Conservation (phyloP, 768 basidiomycete species). For the Macrolepiota fuliginosa region DNA sequence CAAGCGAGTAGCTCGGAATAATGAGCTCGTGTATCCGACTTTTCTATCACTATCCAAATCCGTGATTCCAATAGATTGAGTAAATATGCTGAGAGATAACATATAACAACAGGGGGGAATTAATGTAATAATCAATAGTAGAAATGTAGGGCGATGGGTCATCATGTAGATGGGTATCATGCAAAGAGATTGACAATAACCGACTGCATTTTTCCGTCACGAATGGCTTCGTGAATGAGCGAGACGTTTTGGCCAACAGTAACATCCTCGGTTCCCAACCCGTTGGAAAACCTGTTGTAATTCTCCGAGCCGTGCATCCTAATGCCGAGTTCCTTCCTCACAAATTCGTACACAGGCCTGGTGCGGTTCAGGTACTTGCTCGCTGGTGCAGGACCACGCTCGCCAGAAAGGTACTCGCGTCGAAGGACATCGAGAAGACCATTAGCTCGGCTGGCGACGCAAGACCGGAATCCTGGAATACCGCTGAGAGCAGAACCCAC, state of each 20-base stretch:
- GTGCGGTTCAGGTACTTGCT: slow-evolving; percentile 66
- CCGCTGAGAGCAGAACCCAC: slow-evolving; percentile 30
- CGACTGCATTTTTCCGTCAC: slow-evolving; percentile 50
- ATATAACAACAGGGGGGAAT: not conserved
- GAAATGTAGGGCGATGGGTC: not conserved
- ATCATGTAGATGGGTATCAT: slow-evolving; percentile 13
- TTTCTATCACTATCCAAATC: no score
- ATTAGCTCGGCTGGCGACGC: slow-evolving; percentile 47
- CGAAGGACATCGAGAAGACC: slow-evolving; percentile 47
- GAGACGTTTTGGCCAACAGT: slow-evolving; percentile 72
- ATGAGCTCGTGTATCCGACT: no score
- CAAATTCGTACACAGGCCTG: slow-evolving; percentile 72
- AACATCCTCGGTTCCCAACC: slow-evolving; percentile 63
- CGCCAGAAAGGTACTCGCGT: slow-evolving; percentile 55
- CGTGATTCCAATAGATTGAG: no score
- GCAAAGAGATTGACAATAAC: slow-evolving; percentile 40
- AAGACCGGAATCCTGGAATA: slow-evolving; percentile 54
- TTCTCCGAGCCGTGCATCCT: slow-evolving; percentile 82
- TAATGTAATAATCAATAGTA: not conserved
- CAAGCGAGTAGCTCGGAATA: no score
- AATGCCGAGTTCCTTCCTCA: slow-evolving; percentile 69
- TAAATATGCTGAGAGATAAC: no score
- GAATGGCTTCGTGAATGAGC: slow-evolving; percentile 71
- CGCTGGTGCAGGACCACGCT: slow-evolving; percentile 64
- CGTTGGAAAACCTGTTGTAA: slow-evolving; percentile 53